Conservation (phyloP, 2,329 filamentous ascomycete species). For the Microascus cirrosus region DNA sequence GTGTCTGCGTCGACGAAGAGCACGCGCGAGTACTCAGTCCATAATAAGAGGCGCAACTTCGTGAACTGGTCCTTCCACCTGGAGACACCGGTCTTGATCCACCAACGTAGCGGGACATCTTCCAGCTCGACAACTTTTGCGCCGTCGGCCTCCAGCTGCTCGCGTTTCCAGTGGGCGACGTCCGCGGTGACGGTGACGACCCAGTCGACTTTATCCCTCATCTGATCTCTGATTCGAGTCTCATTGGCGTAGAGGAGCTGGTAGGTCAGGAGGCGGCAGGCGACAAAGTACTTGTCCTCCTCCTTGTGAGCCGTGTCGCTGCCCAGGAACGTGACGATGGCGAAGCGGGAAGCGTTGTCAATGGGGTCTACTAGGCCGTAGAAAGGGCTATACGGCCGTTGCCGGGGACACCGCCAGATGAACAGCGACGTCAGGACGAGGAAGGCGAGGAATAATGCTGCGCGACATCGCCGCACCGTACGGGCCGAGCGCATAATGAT, state of each 20-base stretch:
- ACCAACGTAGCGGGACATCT: slow-evolving; percentile 13
- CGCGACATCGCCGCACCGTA: neutral
- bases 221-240: slow-evolving; percentile 15
- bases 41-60: slow-evolving; percentile 27
- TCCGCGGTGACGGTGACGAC: slow-evolving; percentile 22
- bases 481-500: neutral
- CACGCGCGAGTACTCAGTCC: slow-evolving; percentile 26
- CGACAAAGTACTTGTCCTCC: slow-evolving; percentile 25
- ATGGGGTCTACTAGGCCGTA: neutral
- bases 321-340: slow-evolving; percentile 25
- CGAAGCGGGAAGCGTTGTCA: slow-evolving; percentile 8
- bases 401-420: neutral
- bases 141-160: slow-evolving; percentile 22
- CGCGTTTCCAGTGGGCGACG: slow-evolving; percentile 17
- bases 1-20: slow-evolving; percentile 32
- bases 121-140: slow-evolving; percentile 24
- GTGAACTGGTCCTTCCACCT: slow-evolving; percentile 30
- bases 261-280: slow-evolving; percentile 24
- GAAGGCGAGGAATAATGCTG: neutral
- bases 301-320: slow-evolving; percentile 14
- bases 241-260: slow-evolving; percentile 25
- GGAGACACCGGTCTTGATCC: slow-evolving; percentile 21
- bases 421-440: neutral
- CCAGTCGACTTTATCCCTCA: slow-evolving; percentile 16
- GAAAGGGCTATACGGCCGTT: neutral